Percentiles rank a stretch among this genome's conserved stretches.
Evolutionary conservation across 2,329 filamentous ascomycete species (phyloP).

Genomic region (Colletotrichum shisoi): DNA sequence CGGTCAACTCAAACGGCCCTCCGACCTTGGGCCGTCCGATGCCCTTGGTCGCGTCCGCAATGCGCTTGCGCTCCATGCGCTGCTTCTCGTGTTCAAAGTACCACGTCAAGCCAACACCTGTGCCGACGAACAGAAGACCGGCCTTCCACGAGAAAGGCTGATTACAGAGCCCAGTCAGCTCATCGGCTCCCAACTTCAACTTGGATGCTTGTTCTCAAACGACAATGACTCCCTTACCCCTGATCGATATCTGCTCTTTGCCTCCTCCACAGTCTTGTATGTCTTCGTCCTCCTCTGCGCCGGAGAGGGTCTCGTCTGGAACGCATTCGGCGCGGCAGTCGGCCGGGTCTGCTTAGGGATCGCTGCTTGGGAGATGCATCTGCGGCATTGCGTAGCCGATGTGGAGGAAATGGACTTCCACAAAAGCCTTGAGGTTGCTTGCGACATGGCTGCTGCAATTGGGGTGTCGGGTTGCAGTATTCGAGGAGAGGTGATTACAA

Average conservation of each 20-base stretch:
- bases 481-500: neutral
- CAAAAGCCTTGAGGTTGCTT: constrained; percentile 49
- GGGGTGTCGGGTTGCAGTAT: neutral
- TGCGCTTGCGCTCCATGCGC: constrained; percentile 85
- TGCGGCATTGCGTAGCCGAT: constrained; percentile 51
- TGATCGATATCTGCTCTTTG: constrained; percentile 64
- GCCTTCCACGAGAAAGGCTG: constrained; percentile 95
- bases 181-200: neutral
- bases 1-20: constrained; percentile 80
- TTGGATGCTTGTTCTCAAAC: neutral
- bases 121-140: constrained; percentile 81
- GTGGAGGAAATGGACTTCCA: constrained; percentile 47
- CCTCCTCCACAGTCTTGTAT: constrained; percentile 66
- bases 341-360: constrained; percentile 49
- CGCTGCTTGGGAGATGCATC: constrained; percentile 53
- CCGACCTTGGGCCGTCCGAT: constrained; percentile 93
- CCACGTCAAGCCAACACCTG: constrained; percentile 78
- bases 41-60: constrained; percentile 92
- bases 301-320: constrained; percentile 49
- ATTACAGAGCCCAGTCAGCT: constrained; percentile 22
- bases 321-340: constrained; percentile 45
- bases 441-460: constrained; percentile 49
- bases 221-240: constrained; percentile 54
- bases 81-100: constrained; percentile 96
- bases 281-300: constrained; percentile 53